Base-by-base conservation (phyloP, 257 asterid species). In the Solanum neorickii region DNA sequence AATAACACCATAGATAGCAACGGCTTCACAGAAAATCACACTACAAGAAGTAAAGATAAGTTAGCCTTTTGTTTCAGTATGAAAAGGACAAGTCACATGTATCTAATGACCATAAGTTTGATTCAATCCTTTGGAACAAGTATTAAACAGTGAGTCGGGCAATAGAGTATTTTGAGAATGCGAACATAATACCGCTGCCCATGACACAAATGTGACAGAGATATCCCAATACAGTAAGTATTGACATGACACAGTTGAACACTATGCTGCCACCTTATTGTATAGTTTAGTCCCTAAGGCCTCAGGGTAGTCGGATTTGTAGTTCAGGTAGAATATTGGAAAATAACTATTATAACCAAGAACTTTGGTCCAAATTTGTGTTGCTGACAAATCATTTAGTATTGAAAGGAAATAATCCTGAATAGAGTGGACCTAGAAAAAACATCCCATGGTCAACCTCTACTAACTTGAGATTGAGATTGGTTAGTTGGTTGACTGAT, bases 21-120 rank as follows among this genome's bases (percentile, higher is more conserved):
- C 99, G 35, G 99, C 99, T 94, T 97, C 98, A 87, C 99, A 97
- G 92, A 97, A 96, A 66, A 97, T 97, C 39, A 97, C 99, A 91
- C 99, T 97, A 95, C 84, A 87, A 86, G 86, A 86, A 88, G 6
- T 70, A 39, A 5, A 49, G 15, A 39, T 41, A 82, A 49, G 69
- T 49, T 18, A 31, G 69, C 31, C 20, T 49, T 78, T 29, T 80
- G 25, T 62, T 47, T 47, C 3, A 27, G 66, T 46, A 29, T 80
- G 66, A 47, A 25, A 46, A 78, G 42, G 68, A 5, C 84, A 47
- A 46, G 41, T 46, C 68, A 27, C 68, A 16, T 27, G 66, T 80
- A 80, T 46, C 66, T 66, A 80, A 80, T 27, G 29, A 16, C 84
- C 68, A 27, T 47, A 80, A 3, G 44, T 46, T 80, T 78, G 25